Conservation (phyloP, 163 green algal species). For the Chlorella variabilis region DNA sequence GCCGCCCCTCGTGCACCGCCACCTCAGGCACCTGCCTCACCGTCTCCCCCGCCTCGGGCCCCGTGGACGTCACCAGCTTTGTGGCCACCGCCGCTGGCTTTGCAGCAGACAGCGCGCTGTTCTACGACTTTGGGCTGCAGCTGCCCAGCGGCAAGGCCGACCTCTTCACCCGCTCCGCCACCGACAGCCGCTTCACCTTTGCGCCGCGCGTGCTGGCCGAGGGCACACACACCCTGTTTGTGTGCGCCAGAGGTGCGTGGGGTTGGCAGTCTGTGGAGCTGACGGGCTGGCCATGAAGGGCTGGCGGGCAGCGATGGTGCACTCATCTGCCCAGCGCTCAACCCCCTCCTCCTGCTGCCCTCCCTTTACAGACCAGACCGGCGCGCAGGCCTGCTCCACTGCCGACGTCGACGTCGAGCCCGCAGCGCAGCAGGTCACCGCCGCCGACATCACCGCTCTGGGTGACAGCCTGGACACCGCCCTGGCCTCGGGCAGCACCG, state of each 20-base stretch:
- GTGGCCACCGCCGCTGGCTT: neutral
- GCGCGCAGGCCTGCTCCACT: neutral
- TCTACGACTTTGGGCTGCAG: constrained; percentile 14
- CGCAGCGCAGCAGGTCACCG: neutral
- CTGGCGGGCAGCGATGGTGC: too few species aligned
- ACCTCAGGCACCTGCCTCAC: constrained; percentile 4
- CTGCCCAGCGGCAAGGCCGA: neutral
- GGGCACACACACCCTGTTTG: constrained; percentile 2
- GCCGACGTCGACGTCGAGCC: neutral
- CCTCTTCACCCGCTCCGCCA: neutral
- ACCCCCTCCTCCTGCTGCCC: neutral
- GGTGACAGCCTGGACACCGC: neutral
- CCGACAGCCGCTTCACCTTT: neutral
- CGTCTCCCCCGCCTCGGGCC: neutral
- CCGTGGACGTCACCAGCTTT: constrained; percentile 2
- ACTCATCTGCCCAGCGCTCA: too few species aligned
- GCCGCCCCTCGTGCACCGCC: constrained; percentile 19
- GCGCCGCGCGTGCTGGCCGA: neutral
- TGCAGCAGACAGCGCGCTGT: neutral
- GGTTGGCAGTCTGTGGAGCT: neutral
- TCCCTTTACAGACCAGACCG: neutral
- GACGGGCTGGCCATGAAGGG: too few species aligned
- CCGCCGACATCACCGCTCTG: neutral
- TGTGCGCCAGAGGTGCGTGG: constrained; percentile 5
- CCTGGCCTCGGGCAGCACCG: neutral